phyloP scores from a whole-genome alignment of 441 rosid genomes.

The Manihot esculenta region DNA sequence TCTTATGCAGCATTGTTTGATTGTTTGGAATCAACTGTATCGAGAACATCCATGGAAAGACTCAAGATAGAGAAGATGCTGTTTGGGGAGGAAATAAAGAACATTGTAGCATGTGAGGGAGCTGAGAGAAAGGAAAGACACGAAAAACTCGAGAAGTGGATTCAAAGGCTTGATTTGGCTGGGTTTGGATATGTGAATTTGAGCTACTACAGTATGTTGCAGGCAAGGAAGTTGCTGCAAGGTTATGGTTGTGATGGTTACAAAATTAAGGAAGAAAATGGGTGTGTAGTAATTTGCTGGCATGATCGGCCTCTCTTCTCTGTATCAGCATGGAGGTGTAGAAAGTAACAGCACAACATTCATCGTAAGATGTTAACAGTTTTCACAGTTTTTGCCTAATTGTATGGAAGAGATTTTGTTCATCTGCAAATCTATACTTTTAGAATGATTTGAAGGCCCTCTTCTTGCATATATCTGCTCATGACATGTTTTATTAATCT shows the following conservation, averaged over 20 bases:
- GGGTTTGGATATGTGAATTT: constrained; percentile 46
- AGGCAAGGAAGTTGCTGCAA: constrained; percentile 50
- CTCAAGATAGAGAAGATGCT: constrained; percentile 65
- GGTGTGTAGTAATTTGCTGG: constrained; percentile 53
- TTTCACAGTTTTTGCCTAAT: too few relatives aligned
- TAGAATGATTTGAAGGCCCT: constrained; percentile 8
- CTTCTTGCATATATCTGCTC: neutral
- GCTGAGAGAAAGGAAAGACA: constrained; percentile 63
- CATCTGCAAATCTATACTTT: constrained; percentile 15
- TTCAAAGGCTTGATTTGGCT: constrained; percentile 49
- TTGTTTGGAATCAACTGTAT: constrained; percentile 53
- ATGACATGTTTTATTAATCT: neutral
- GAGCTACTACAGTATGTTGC: constrained; percentile 53
- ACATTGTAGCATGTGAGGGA: constrained; percentile 63
- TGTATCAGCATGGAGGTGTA: constrained; percentile 59
- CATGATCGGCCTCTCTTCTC: constrained; percentile 60
- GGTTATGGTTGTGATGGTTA: constrained; percentile 51
- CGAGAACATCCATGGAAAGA: constrained; percentile 54
- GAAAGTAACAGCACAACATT: constrained; percentile 31
- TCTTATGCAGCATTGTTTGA: constrained; percentile 64
- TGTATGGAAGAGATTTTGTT: constrained; percentile 18
- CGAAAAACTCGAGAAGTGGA: constrained; percentile 68
- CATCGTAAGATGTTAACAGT: neutral
- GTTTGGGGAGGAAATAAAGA: constrained; percentile 66
- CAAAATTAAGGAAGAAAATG: constrained; percentile 52